Base-by-base conservation (phyloP, 2,329 filamentous ascomycete species). In the Colletotrichum sp. region DNA sequence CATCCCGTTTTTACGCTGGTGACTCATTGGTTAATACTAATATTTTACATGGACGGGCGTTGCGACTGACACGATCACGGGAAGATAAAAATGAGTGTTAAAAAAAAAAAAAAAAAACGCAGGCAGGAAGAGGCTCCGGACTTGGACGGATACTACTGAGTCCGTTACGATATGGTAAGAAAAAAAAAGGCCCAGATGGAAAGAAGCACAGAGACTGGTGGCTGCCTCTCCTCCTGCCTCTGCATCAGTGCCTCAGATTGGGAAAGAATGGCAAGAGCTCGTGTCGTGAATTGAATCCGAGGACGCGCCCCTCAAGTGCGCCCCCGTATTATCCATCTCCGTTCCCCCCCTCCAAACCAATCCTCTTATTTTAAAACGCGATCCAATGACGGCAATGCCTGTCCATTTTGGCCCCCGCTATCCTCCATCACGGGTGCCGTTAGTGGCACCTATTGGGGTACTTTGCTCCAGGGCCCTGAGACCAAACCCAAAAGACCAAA, bases 341-440 rank as follows among this genome's bases (percentile, higher is more conserved):
- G 28, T 62, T 6, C 44, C 71, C 71, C 34, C 66, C 55, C 72
- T 65, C 69, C 39, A 75, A 52, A 67, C 28, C 69, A 69, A 57
- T 72, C 73, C 64, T 73, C 73, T 75, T 75, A 75, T 75, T 72
- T 75, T 57, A 72, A 72, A 75, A 67, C 62, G 28, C 69, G 69
- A 63, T 63, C 72, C 72, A 73, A 72, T 72, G 70, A 69, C 70
- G 69, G 69, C 70, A 76, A 72, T 44, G 70, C 72, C 72, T 69
- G 44, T 71, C 16, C n/a, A 24, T 55, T 34, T 24, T 24, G n/a
- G 69, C 21, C 64, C 63, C 70, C 34, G 55, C 57, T 32, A 21
- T 18, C 30, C 30, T 26, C 52, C n/a, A 28, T 60, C 15, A 18
- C n/a, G 24, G 55, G 62, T 30, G 21, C 36, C 8, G 18, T 44